Base-by-base conservation (phyloP, 176 grass and related monocot species). In the Chrysopogon serrulatus region DNA sequence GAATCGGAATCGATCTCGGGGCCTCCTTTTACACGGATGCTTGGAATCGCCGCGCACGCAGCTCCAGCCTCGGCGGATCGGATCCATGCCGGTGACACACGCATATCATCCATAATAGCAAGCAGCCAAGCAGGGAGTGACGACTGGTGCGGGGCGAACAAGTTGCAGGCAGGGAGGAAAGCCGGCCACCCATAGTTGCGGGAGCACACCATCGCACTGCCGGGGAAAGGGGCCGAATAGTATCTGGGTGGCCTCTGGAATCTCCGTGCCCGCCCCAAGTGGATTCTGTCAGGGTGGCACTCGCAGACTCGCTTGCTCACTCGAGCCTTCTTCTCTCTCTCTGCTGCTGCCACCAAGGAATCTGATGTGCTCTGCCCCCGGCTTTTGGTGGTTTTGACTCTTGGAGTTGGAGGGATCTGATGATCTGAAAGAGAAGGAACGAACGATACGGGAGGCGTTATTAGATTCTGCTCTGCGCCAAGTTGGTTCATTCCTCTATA, bases 131-230 rank as follows among this genome's bases (percentile, higher is more conserved):
- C 60, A 63, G 30, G 15, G 35, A 13, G 23, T 30, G 65, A 26
- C 86, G 65, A 26, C 86, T 45, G 68, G 48, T 19, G 65, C 70
- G 68, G 70, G 68, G 70, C 32, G 60, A 68, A 65, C 76, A 45
- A 84, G n/a, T 65, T 76, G 39, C 64, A 68, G 56, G 66, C 36
- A 9, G 4, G 69, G 87, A 44, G 51, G 17, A 78, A 78, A 59
- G 78, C 37, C 71, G 83, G 64, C 79, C 84, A 74, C 74, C 88
- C 84, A 62, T 90, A 90, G 88, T 87, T 86, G 88, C 79, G 7
- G 84, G 79, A 86, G 88, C 88, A 90, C 79, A 90, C 79, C 74
- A 80, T 13, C 41, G 28, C 34, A 51, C n/a, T 9, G 13, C 66
- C n/a, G 35, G 68, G 37, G 13, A 36, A 4, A 3, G 21, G 30